phyloP scores from a whole-genome alignment of 2,329 filamentous ascomycete genomes.

The Seiridium unicorne region DNA sequence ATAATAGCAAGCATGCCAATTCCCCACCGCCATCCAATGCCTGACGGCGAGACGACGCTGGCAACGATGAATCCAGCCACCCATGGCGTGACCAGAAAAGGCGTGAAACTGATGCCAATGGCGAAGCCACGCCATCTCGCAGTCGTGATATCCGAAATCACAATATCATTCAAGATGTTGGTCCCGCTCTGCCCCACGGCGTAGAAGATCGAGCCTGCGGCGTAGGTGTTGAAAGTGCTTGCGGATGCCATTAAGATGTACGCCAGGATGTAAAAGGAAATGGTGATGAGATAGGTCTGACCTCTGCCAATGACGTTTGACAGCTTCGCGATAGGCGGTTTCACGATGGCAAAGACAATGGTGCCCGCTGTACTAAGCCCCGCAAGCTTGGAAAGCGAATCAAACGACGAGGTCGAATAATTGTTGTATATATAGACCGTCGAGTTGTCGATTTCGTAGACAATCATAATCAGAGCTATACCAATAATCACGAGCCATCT shows the following conservation, averaged over 20 bases:
- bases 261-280: conserved; percentile 52
- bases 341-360: conserved; percentile 50
- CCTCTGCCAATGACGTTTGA: conserved; percentile 61
- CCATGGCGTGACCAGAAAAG: conserved; percentile 49
- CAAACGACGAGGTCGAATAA: conserved; percentile 30
- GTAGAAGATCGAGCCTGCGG: conserved; percentile 57
- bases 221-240: conserved; percentile 48
- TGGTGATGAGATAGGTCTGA: conserved; percentile 56
- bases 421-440: conserved; percentile 24
- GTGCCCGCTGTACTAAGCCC: conserved; percentile 27
- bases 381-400: conserved; percentile 26
- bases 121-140: conserved; percentile 48
- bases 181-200: conserved; percentile 57
- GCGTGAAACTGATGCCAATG: conserved; percentile 46
- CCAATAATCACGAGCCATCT: conserved; percentile 17
- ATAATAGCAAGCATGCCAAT: conserved; percentile 56
- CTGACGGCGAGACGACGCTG: conserved; percentile 31
- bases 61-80: conserved; percentile 48
- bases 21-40: conserved; percentile 54
- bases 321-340: conserved; percentile 60
- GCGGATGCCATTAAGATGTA: conserved; percentile 58
- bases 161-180: conserved; percentile 60
- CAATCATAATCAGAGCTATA: conserved; percentile 19
- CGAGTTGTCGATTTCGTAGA: conserved; percentile 21
- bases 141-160: conserved; percentile 60